Percentiles rank a stretch among this genome's conserved stretches.
These are phyloP conservation scores for Citrus reticulata DNA, from an alignment of 345 rosid genomes.

Conservation along the genomic window DNA sequence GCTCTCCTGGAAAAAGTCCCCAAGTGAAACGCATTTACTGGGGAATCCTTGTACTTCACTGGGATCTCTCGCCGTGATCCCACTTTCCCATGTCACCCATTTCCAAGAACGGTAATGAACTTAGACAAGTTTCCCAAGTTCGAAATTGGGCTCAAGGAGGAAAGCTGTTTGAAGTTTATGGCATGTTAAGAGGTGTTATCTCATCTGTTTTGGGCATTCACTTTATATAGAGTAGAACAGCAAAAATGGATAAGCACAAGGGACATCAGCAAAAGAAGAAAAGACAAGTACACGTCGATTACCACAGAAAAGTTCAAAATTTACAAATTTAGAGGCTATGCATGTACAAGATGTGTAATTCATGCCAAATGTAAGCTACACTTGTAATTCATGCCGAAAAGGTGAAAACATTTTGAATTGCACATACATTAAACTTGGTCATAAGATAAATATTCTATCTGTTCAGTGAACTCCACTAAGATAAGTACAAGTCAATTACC, in stretches of 20 bases:
- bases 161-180: neutral
- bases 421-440: too few relatives aligned
- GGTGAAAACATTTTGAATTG: too few relatives aligned
- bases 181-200: neutral
- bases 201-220: neutral
- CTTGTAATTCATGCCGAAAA: neutral
- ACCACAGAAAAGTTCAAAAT: neutral
- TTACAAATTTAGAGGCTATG: too few relatives aligned
- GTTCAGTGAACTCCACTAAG: too few relatives aligned
- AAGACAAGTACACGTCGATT: neutral
- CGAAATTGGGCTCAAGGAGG: neutral
- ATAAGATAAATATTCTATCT: too few relatives aligned
- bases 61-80: neutral
- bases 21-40: neutral
- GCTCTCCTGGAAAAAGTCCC: neutral
- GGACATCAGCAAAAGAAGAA: neutral
- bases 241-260: neutral
- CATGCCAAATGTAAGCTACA: too few relatives aligned
- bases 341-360: neutral
- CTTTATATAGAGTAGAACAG: neutral
- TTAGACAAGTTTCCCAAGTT: neutral
- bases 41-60: neutral
- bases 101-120: neutral
- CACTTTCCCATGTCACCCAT: neutral
- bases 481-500: too few relatives aligned